Evolutionary conservation across 208 protist species (phyloP), one percentile per base, ranked within the genome.

Genomic region (Naegleria gruberi): DNA sequence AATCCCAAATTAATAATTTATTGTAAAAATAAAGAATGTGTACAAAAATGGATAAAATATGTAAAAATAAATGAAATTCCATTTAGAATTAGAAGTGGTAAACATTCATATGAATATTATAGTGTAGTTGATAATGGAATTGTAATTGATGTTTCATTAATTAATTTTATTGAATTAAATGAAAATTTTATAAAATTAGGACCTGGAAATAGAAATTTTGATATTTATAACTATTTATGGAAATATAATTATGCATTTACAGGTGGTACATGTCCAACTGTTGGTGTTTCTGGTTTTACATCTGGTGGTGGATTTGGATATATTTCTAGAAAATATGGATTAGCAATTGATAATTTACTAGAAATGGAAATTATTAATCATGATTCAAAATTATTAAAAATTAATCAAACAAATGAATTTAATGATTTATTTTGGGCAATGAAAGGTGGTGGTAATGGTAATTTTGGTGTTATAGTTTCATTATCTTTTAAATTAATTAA

Each of bases 381-480:
- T 37, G 8, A 90, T 45, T 40, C 41, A 8, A 1, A 46, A n/a
- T 0, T 90, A 55, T 82, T 90, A 55, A 90, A 8, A 10, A 85
- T 88, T 17, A 46, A 47, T n/a, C 23, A 90, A 55, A 43, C 12
- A n/a, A 83, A 90, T 47, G n/a, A 90, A 43, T 44, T 12, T 45
- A 88, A 90, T n/a, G 51, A 65, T 65, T 83, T 90, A 88, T 83
- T 90, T 45, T 89, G 55, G 46, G 45, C 89, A n/a, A 5, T 90
- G 7, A 17, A 85, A n/a, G 89, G 89, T n/a, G 74, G 89, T 40
- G 89, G 46, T n/a, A 40, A 51, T 87, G 47, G 84, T 34, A 51
- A 82, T 55, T 90, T 89, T 83, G 89, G 89, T 40, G 90, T 90
- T 5, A 30, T 46, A 4, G 34, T 89, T 42, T 46, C 41, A 3